phyloP scores from a whole-genome alignment of 371 early-diverging fungal genomes.

The Mortierella sp. region DNA sequence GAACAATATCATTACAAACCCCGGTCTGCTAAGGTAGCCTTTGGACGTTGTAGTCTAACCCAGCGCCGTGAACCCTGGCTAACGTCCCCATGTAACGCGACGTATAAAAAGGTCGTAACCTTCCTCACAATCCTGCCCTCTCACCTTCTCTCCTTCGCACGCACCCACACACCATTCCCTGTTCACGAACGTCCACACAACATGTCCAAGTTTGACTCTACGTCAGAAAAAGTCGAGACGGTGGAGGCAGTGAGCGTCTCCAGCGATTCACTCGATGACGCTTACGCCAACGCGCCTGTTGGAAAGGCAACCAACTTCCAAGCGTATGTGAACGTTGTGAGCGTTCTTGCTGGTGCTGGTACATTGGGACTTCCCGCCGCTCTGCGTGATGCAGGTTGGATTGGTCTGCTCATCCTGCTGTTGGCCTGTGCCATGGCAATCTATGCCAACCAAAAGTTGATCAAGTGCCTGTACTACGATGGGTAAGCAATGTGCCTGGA shows the following conservation, averaged over 20 bases:
- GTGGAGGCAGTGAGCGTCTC: conserved; percentile 47
- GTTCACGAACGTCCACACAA: not conserved
- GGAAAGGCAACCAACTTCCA: conserved; percentile 55
- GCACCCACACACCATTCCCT: not conserved
- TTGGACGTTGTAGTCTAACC: too few relatives aligned
- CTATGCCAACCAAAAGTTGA: conserved; percentile 75
- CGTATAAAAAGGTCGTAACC: too few relatives aligned
- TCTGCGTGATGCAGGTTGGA: conserved; percentile 85
- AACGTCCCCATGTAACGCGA: too few relatives aligned
- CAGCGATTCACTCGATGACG: conserved; percentile 27
- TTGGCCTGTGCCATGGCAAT: conserved; percentile 79
- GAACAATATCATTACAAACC: too few relatives aligned
- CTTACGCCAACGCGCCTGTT: conserved; percentile 34
- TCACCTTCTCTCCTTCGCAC: not conserved
- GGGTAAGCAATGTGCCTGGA: conserved; percentile 49
- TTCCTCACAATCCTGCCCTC: too few relatives aligned
- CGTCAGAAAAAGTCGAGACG: conserved; percentile 28
- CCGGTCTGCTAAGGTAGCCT: too few relatives aligned
- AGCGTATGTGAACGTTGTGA: conserved; percentile 74
- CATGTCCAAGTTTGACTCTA: conserved; percentile 22
- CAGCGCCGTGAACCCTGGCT: too few relatives aligned
- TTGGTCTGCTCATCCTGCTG: conserved; percentile 76
- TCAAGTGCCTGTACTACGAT: conserved; percentile 77
- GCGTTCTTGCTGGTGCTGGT: conserved; percentile 89
- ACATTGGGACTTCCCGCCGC: conserved; percentile 86